Conservation (phyloP, 1,284 basidiomycete genomes). For the Ceratobasidium sp. region DNA sequence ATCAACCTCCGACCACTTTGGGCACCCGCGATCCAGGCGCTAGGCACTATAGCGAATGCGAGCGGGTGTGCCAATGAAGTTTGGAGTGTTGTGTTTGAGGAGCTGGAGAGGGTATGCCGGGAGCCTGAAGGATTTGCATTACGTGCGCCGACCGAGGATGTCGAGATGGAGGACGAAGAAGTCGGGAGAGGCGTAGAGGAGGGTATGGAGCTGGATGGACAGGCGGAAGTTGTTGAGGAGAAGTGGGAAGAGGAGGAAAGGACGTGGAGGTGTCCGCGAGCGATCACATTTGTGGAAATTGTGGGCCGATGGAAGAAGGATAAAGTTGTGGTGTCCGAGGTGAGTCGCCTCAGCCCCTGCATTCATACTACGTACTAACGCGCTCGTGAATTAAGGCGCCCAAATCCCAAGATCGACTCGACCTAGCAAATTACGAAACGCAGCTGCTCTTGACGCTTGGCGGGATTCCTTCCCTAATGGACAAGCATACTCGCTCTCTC, state of each 20-base stretch:
- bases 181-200: slow-evolving; percentile 46
- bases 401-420: slow-evolving; percentile 72
- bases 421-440: slow-evolving; percentile 77
- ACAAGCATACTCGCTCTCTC: slow-evolving; percentile 85
- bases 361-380: background rate
- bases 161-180: slow-evolving; percentile 45
- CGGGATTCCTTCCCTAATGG: slow-evolving; percentile 74
- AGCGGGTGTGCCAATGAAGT: slow-evolving; percentile 71
- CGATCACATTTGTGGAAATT: background rate
- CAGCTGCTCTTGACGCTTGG: slow-evolving; percentile 79
- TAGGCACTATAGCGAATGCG: slow-evolving; percentile 65
- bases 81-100: slow-evolving; percentile 76
- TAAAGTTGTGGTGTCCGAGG: slow-evolving; percentile 12
- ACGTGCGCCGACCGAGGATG: slow-evolving; percentile 48
- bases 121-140: slow-evolving; percentile 1
- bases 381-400: slow-evolving; percentile 61
- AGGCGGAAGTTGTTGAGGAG: slow-evolving; percentile 51
- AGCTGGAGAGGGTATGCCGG: slow-evolving; percentile 59
- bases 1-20: slow-evolving; percentile 91
- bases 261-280: slow-evolving; percentile 67
- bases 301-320: slow-evolving; percentile 2
- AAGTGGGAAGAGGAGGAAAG: slow-evolving; percentile 72
- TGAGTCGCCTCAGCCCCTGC: slow-evolving; percentile 31
- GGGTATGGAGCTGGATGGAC: slow-evolving; percentile 41
- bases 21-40: slow-evolving; percentile 78